Conservation (phyloP, 2,329 filamentous ascomycete genomes). For the Verticillium nonalfalfae region DNA sequence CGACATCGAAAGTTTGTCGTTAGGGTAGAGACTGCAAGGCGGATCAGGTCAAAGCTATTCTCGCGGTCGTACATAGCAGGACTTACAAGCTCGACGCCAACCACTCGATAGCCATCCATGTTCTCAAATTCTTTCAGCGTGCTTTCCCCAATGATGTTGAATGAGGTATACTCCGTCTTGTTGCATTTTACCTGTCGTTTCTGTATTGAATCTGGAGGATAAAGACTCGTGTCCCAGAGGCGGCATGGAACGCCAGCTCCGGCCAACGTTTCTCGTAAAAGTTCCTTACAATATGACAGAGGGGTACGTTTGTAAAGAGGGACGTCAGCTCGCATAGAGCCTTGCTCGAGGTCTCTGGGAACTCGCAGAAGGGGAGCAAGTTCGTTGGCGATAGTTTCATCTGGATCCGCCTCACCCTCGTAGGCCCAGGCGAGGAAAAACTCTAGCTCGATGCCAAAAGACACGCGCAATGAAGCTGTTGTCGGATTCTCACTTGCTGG, state of each 20-base stretch:
- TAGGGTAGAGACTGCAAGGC: constrained; percentile 22
- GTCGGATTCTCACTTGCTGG: not conserved
- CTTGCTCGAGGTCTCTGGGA: not conserved
- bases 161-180: not conserved
- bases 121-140: constrained; percentile 2
- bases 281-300: not conserved
- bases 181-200: not conserved
- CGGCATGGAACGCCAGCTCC: constrained; percentile 5
- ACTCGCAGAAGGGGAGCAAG: constrained; percentile 18
- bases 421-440: constrained; percentile 13
- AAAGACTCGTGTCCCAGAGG: not conserved
- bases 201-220: constrained; percentile 4
- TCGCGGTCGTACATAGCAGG: constrained; percentile 23
- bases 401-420: constrained; percentile 13
- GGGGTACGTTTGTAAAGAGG: too few species aligned
- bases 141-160: constrained; percentile 1
- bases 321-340: too few species aligned
- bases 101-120: constrained; percentile 13
- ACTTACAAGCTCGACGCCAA: constrained; percentile 22
- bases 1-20: constrained; percentile 21
- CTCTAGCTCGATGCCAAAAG: constrained; percentile 21
- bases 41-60: constrained; percentile 19
- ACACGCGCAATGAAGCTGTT: constrained; percentile 12
- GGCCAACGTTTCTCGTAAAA: not conserved
- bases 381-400: constrained; percentile 8